These are phyloP conservation scores for Chimonanthus praecox DNA, from an alignment of 164 flowering plant species.

Conservation along the genomic window DNA sequence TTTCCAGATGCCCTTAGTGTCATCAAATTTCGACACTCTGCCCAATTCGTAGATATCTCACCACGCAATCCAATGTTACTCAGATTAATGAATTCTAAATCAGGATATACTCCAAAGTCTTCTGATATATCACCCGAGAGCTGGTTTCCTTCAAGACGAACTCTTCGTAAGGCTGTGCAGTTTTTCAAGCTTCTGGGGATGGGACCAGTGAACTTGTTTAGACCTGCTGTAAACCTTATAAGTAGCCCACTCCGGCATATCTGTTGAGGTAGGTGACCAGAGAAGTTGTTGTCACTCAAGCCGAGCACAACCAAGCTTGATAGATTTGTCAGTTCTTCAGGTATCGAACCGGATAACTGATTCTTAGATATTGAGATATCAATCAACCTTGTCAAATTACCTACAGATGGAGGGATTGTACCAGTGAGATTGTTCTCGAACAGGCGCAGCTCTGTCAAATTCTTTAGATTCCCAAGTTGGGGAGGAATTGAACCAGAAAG, in stretches of 20 bases:
- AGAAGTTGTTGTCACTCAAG: neutral
- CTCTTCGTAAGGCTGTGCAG: constrained; percentile 16
- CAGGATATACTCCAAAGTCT: constrained; percentile 2
- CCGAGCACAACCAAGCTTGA: neutral
- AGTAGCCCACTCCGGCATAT: constrained; percentile 17
- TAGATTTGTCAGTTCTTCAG: neutral
- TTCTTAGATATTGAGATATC: neutral
- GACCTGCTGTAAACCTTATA: constrained; percentile 9
- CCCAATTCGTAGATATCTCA: constrained; percentile 5
- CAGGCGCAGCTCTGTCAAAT: neutral
- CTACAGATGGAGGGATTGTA: neutral
- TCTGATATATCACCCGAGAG: constrained; percentile 15
- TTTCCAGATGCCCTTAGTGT: neutral
- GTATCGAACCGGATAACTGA: neutral
- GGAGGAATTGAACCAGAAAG: constrained; percentile 14
- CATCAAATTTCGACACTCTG: neutral
- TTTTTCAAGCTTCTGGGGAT: constrained; percentile 19
- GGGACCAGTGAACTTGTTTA: constrained; percentile 14
- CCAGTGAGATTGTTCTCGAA: neutral
- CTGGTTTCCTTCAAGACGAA: constrained; percentile 12
- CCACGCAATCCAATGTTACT: constrained; percentile 6
- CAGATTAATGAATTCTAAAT: neutral
- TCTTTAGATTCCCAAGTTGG: neutral
- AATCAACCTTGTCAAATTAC: neutral
- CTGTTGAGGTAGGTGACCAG: constrained; percentile 12